A percentile compares a stretch with the other conserved stretches of the same genome.
phyloP scores from a whole-genome alignment of 352 stramenopile genomes.

The Phytophthora sp. region DNA sequence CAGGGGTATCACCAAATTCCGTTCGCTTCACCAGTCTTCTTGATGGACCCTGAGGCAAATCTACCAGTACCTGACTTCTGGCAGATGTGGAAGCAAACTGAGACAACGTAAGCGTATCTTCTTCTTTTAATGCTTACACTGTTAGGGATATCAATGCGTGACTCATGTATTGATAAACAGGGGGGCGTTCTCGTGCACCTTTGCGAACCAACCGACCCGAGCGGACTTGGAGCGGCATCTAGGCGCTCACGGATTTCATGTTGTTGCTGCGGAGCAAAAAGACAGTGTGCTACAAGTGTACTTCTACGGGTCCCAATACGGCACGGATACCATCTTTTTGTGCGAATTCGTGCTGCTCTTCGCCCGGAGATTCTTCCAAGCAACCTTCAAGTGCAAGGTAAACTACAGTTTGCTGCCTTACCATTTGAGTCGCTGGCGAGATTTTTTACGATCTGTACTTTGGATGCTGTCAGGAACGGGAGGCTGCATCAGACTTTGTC shows the following conservation, averaged over 20 bases:
- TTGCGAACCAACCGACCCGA: constrained; percentile 57
- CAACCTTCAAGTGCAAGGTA: constrained; percentile 86
- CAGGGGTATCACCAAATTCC: constrained; percentile 46
- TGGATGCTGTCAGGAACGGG: constrained; percentile 54
- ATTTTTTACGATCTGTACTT: too few relatives aligned
- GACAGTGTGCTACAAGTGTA: constrained; percentile 71
- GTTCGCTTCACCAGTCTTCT: constrained; percentile 65
- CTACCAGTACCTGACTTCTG: constrained; percentile 31
- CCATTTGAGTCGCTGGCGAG: too few relatives aligned
- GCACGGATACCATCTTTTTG: constrained; percentile 57
- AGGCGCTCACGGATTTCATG: constrained; percentile 51
- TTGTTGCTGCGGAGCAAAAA: constrained; percentile 57
- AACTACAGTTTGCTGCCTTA: too few relatives aligned
- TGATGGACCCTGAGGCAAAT: constrained; percentile 44
- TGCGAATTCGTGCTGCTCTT: constrained; percentile 83
- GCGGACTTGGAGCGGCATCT: constrained; percentile 57
- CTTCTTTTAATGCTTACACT: too few relatives aligned
- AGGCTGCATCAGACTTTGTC: constrained; percentile 63
- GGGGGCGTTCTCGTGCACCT: constrained; percentile 77
- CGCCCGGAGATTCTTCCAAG: constrained; percentile 77
- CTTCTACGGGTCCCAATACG: constrained; percentile 67
- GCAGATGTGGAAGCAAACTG: constrained; percentile 59
- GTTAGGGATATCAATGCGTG: too few relatives aligned
- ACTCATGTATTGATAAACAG: constrained; percentile 39
- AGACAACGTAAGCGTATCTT: constrained; percentile 74